Evolutionary conservation across 441 rosid genomes (phyloP).

Genomic region (Omphalea diandra): DNA sequence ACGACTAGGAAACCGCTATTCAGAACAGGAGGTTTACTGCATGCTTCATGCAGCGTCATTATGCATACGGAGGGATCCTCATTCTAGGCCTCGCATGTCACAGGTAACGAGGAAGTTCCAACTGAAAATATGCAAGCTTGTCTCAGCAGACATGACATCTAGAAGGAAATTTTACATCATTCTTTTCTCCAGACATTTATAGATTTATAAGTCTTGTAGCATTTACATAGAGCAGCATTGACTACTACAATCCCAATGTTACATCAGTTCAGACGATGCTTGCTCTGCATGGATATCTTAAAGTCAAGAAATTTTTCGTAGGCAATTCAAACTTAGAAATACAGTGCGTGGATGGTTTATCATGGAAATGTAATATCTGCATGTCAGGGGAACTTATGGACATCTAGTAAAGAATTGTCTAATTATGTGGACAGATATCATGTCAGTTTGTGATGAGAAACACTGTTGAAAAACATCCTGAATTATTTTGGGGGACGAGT

Average conservation of each 20-base stretch:
- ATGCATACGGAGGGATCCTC: conserved; percentile 89
- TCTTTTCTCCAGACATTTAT: background rate
- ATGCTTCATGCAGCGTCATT: conserved; percentile 93
- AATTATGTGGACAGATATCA: background rate
- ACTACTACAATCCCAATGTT: background rate
- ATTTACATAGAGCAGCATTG: background rate
- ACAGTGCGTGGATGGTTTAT: background rate
- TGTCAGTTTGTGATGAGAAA: background rate
- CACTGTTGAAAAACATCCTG: too few species aligned
- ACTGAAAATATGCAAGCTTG: background rate
- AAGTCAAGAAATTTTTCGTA: background rate
- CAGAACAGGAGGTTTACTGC: conserved; percentile 74
- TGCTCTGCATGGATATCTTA: background rate
- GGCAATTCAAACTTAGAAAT: background rate
- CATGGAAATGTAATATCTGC: background rate
- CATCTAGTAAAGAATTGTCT: background rate
- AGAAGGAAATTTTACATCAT: background rate
- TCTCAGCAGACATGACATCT: background rate
- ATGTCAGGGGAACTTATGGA: background rate
- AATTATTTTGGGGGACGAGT: background rate
- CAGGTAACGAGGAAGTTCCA: conserved; percentile 51
- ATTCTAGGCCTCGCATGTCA: conserved; percentile 92
- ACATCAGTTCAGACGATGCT: background rate
- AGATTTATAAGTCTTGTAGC: background rate
- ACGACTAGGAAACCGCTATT: conserved; percentile 48